Evolutionary conservation across 1,284 basidiomycete species (phyloP).

Genomic region (Ceratobasidium sp.): DNA sequence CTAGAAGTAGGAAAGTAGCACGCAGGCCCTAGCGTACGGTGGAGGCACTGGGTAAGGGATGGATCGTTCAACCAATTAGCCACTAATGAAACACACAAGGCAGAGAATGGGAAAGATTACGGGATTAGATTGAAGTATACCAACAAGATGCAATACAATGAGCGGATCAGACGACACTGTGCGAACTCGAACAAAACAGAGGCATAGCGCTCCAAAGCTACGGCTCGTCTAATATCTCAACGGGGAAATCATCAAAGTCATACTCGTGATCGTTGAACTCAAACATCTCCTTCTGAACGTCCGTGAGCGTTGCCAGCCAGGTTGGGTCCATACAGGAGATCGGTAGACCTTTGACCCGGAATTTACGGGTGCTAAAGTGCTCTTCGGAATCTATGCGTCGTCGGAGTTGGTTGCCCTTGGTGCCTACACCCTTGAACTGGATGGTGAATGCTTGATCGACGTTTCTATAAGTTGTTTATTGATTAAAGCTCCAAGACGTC

Average conservation of each 20-base stretch:
- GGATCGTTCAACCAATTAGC: too few relatives aligned
- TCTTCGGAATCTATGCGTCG: neutral
- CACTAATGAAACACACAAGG: too few relatives aligned
- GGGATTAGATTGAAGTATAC: too few relatives aligned
- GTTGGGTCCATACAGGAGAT: neutral
- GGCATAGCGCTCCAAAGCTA: too few relatives aligned
- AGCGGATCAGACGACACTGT: too few relatives aligned
- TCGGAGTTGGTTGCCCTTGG: neutral
- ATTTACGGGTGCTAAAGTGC: neutral
- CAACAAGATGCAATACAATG: too few relatives aligned
- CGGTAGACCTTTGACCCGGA: neutral
- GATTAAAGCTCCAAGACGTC: neutral
- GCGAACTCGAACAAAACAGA: neutral
- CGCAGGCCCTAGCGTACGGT: too few relatives aligned
- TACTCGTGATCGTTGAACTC: neutral
- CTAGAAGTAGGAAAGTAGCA: too few relatives aligned
- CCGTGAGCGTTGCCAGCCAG: slow-evolving; percentile 7
- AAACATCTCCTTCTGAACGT: neutral
- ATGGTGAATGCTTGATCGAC: neutral
- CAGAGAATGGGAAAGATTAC: too few relatives aligned
- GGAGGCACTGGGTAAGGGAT: too few relatives aligned
- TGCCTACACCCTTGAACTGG: neutral
- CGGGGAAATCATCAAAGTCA: neutral
- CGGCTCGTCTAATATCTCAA: neutral
- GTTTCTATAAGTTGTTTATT: neutral